These are phyloP conservation scores for Tephrocybe rancida DNA, from an alignment of 768 basidiomycete genomes.

Conservation along the genomic window DNA sequence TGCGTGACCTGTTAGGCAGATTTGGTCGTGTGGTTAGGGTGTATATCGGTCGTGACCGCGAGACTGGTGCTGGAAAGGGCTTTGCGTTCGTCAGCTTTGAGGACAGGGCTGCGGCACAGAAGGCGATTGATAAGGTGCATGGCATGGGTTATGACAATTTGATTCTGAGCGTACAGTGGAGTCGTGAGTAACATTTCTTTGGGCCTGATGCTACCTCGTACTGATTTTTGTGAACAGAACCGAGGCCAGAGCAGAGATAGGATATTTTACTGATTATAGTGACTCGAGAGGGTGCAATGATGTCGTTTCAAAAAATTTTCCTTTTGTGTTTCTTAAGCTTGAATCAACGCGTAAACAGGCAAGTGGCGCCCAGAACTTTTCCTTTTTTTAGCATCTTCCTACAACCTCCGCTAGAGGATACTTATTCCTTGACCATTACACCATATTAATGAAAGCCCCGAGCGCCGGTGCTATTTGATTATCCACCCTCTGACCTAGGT, in stretches of 20 bases:
- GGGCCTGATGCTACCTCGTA: neutral
- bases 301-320: too few relatives aligned
- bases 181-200: conserved; percentile 44
- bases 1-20: conserved; percentile 85
- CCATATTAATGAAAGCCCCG: too few relatives aligned
- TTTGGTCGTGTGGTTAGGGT: conserved; percentile 90
- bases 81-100: conserved; percentile 99
- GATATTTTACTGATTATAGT: too few relatives aligned
- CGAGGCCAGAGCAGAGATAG: conserved; percentile 35
- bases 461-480: too few relatives aligned
- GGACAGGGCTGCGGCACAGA: conserved; percentile 74
- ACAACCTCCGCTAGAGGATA: too few relatives aligned
- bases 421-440: too few relatives aligned
- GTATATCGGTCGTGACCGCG: conserved; percentile 92
- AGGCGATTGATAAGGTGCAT: conserved; percentile 89
- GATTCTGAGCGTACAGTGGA: conserved; percentile 71
- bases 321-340: too few relatives aligned
- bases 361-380: too few relatives aligned
- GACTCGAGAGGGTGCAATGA: too few relatives aligned
- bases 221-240: conserved; percentile 25
- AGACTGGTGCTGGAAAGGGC: conserved; percentile 93
- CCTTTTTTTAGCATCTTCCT: too few relatives aligned
- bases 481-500: too few relatives aligned
- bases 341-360: too few relatives aligned
- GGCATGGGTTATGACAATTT: conserved; percentile 93